These are phyloP conservation scores for Lanmaoa rubissima DNA, from an alignment of 768 basidiomycete species.

Conservation along the genomic window DNA sequence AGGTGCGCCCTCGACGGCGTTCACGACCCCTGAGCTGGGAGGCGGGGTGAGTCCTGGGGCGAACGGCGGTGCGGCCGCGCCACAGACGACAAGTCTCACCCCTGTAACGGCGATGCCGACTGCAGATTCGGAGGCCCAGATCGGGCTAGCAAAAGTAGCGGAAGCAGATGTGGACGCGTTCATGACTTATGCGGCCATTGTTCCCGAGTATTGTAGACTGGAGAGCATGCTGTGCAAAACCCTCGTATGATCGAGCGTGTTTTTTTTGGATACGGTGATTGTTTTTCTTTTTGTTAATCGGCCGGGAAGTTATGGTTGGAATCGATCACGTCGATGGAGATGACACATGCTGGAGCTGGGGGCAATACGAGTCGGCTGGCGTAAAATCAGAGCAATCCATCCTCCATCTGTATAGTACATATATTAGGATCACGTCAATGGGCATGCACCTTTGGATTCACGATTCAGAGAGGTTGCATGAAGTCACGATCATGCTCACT, in stretches of 20 bases:
- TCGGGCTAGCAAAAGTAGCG: constrained; percentile 78
- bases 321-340: not conserved
- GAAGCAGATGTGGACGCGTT: constrained; percentile 84
- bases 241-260: constrained; percentile 36
- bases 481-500: no score
- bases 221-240: constrained; percentile 76
- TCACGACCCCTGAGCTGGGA: constrained; percentile 63
- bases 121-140: constrained; percentile 66
- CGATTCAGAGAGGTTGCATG: not conserved
- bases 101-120: constrained; percentile 74
- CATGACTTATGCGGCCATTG: constrained; percentile 81
- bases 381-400: constrained; percentile 1
- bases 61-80: constrained; percentile 28
- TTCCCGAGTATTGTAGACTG: constrained; percentile 78
- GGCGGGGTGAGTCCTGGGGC: constrained; percentile 35
- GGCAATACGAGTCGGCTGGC: not conserved
- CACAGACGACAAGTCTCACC: constrained; percentile 57
- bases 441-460: constrained; percentile 1
- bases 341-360: not conserved
- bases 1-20: constrained; percentile 47
- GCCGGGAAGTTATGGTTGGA: not conserved
- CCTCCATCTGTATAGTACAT: constrained; percentile 13
- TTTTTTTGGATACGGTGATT: not conserved
- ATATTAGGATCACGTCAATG: constrained; percentile 17
- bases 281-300: not conserved